phyloP scores from a whole-genome alignment of 2,329 filamentous ascomycete species.

The Gnomoniopsis smithogilvyi region DNA sequence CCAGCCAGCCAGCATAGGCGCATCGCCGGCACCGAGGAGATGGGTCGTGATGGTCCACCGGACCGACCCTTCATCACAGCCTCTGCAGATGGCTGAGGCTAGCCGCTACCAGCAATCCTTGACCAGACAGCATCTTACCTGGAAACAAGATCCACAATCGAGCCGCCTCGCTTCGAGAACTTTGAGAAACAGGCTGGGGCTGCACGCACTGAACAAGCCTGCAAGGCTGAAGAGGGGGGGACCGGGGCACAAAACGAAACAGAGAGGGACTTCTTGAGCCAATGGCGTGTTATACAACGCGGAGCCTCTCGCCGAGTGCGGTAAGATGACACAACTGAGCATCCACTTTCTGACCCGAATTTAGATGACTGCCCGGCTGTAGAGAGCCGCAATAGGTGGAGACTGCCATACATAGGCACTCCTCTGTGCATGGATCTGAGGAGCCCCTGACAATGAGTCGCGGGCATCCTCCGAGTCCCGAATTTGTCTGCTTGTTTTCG shows the following conservation, averaged over 20 bases:
- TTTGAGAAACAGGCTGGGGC: background rate
- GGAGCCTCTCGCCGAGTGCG: background rate
- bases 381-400: no score
- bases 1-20: background rate
- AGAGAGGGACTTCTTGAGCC: background rate
- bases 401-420: no score
- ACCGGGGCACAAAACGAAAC: background rate
- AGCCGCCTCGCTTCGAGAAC: background rate
- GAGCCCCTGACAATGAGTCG: conserved; percentile 14
- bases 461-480: conserved; percentile 5
- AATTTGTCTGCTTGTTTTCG: background rate
- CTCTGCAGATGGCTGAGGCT: background rate
- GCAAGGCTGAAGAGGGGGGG: background rate
- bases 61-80: conserved; percentile 14
- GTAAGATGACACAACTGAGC: background rate
- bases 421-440: background rate
- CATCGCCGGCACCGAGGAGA: background rate
- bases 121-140: background rate
- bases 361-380: no score
- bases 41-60: conserved; percentile 8
- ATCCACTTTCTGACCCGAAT: no score
- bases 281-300: conserved; percentile 14
- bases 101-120: conserved; percentile 1
- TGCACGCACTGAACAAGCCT: background rate
- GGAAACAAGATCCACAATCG: background rate